A percentile compares a stretch with the other conserved stretches of the same genome.
phyloP scores from a whole-genome alignment of 345 rosid genomes.

The Brassica carinata region DNA sequence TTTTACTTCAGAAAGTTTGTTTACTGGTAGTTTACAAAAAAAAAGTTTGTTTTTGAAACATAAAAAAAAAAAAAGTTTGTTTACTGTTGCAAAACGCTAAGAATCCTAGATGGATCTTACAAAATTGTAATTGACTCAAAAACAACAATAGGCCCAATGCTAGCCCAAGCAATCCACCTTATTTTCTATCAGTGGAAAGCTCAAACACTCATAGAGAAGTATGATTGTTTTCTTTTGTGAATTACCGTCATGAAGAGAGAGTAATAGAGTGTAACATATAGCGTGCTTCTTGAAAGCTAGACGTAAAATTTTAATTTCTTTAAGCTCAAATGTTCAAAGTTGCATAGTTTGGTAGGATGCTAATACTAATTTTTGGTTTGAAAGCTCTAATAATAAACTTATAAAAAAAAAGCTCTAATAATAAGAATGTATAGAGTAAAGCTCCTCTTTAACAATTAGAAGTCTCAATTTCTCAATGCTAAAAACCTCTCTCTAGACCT shows the following conservation, averaged over 20 bases:
- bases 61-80: not conserved
- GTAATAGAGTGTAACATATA: not conserved
- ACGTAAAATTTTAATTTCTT: not conserved
- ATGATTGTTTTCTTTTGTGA: not conserved
- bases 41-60: too few relatives aligned
- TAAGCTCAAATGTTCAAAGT: not conserved
- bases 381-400: not conserved
- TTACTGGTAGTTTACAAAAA: too few relatives aligned
- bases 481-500: not conserved
- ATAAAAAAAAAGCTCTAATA: not conserved
- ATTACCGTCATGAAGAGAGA: not conserved
- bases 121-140: not conserved
- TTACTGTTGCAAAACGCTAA: not conserved
- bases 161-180: not conserved
- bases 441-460: not conserved
- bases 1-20: not conserved
- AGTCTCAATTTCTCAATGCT: not conserved
- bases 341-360: not conserved
- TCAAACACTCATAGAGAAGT: not conserved
- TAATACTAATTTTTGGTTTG: not conserved
- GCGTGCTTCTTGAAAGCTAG: not conserved
- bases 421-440: not conserved
- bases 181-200: not conserved
- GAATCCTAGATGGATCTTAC: not conserved
- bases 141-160: conserved; percentile 4